A percentile compares a stretch with the other conserved stretches of the same genome.
Evolutionary conservation across 2,329 filamentous ascomycete genomes (phyloP).

Genomic region (Pseudogymnoascus sp.): DNA sequence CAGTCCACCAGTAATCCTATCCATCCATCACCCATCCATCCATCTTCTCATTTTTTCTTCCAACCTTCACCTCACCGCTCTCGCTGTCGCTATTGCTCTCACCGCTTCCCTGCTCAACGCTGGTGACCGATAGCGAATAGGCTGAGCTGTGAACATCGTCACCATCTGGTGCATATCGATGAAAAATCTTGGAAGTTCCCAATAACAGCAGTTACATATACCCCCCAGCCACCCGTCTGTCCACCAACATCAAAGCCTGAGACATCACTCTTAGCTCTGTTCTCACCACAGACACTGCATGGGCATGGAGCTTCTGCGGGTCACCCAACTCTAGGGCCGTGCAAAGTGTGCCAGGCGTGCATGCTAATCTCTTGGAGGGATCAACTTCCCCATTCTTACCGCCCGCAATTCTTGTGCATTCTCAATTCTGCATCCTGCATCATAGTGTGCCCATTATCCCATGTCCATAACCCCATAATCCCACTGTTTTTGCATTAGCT

Average conservation of each 20-base stretch:
- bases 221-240: background rate
- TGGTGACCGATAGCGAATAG: background rate
- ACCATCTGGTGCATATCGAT: background rate
- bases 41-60: too few species aligned
- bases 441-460: background rate
- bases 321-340: background rate
- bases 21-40: background rate
- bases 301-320: background rate
- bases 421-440: background rate
- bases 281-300: background rate
- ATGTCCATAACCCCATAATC: background rate
- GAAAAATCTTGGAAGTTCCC: background rate
- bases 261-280: background rate
- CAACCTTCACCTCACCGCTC: background rate
- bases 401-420: background rate
- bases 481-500: too few species aligned
- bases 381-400: background rate
- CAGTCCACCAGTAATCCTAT: background rate
- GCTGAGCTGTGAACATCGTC: background rate
- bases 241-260: background rate
- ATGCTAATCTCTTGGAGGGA: background rate
- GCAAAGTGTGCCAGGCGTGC: background rate
- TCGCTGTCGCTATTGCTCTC: background rate
- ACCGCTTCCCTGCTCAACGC: background rate
- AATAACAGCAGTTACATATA: background rate